Conservation (phyloP, 2,329 filamentous ascomycete genomes). For the Amylocarpus encephaloides region DNA sequence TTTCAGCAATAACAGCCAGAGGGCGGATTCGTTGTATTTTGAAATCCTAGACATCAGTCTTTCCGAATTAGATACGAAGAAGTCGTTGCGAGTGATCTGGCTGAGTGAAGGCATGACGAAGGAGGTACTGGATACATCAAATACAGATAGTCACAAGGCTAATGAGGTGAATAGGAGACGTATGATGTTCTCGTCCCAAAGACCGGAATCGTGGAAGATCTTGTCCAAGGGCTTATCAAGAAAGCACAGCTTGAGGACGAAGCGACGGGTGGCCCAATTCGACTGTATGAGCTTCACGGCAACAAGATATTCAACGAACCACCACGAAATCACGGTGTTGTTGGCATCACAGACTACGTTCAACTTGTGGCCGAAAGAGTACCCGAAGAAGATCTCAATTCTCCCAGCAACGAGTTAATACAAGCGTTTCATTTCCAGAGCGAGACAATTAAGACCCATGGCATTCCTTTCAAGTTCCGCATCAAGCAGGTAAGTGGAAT, state of each 20-base stretch:
- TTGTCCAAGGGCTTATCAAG: slow-evolving; percentile 69
- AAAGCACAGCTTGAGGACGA: slow-evolving; percentile 78
- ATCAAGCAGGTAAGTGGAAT: slow-evolving; percentile 61
- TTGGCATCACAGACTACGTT: slow-evolving; percentile 80
- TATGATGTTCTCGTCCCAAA: slow-evolving; percentile 83
- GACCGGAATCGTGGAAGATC: slow-evolving; percentile 71
- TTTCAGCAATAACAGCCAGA: slow-evolving; percentile 64
- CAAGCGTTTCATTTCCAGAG: slow-evolving; percentile 89
- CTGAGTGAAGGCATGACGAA: slow-evolving; percentile 86
- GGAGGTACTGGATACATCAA: slow-evolving; percentile 53
- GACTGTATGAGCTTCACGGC: slow-evolving; percentile 76
- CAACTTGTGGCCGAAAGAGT: slow-evolving; percentile 75
- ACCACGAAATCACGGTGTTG: slow-evolving; percentile 61
- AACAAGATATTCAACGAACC: slow-evolving; percentile 82
- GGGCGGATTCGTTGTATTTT: slow-evolving; percentile 76
- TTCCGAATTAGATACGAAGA: slow-evolving; percentile 89
- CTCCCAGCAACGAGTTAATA: slow-evolving; percentile 54
- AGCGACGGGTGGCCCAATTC: slow-evolving; percentile 58
- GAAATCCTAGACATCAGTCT: slow-evolving; percentile 93
- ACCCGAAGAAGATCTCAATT: slow-evolving; percentile 63
- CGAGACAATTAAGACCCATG: slow-evolving; percentile 76
- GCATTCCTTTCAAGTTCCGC: slow-evolving; percentile 85
- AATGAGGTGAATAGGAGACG: slow-evolving; percentile 50
- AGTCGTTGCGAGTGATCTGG: slow-evolving; percentile 75
- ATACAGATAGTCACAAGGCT: slow-evolving; percentile 19